Base-by-base conservation (phyloP, 2,329 filamentous ascomycete species). In the Teratosphaeria gauchensis region DNA sequence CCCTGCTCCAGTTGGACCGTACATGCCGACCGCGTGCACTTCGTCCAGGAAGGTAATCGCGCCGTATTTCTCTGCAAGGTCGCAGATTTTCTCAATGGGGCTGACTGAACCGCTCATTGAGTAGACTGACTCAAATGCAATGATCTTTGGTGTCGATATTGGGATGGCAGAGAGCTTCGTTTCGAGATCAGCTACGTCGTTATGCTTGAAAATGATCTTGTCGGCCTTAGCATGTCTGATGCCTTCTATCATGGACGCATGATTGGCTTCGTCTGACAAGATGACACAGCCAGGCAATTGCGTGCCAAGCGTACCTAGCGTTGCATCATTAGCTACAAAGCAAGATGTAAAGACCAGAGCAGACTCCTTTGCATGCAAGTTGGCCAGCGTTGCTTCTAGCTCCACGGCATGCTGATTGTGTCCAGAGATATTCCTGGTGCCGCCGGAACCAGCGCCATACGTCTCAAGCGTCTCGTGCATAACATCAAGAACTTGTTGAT, bases 21-120 rank as follows among this genome's bases (percentile, higher is more conserved):
- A 99, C 94, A 99, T 97, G 72, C 94, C 94, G 28, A 99, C 94
- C 53, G 94, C 94, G 77, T 99, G 94, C 62, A 99, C 94, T 84
- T 99, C 94, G 72, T 99, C 94, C 72, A 96, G 80, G 75, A 99
- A 99, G 68, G 94, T 99, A 64, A 99, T 86, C 46, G 94, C 94
- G 61, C 94, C 94, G 73, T 99, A 99, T 79, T 96, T 96, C 63
- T 97, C 92, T 9, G 94, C 92, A 56, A 99, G 79, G 72, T 99
- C 91, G 73, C 92, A 96, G 63, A 99, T 97, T 71, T 87, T 87
- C 76, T 92, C 90, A 66, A 99, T 99, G 0, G 94, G 94, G 0
- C 91, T 94, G 72, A 99, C 90, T 16, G 91, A 96, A 62, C 94
- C 94, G 72, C 94, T 99, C 94, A 99, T 99, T 79, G 91, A 96